Percentiles rank a stretch among this genome's conserved stretches.
Conservation (phyloP, 208 protist species). For the Crithidia brevicula region DNA sequence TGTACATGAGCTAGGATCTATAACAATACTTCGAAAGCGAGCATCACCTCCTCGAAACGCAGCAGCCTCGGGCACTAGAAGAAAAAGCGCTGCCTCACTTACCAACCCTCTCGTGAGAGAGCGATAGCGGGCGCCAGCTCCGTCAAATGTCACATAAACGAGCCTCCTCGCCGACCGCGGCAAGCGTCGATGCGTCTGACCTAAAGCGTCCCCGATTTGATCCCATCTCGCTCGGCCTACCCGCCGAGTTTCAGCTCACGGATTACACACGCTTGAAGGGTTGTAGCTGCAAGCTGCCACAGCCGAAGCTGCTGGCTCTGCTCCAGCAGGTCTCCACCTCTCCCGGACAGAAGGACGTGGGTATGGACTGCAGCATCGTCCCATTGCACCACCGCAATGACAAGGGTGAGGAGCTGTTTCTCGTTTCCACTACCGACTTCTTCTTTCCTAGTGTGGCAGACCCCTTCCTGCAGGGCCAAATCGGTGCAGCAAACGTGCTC, state of each 20-base stretch:
- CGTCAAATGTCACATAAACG: slow-evolving; percentile 29
- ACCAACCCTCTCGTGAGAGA: no score
- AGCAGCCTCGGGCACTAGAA: no score
- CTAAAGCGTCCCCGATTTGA: slow-evolving; percentile 68
- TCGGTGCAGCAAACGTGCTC: slow-evolving; percentile 97
- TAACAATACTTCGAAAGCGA: no score
- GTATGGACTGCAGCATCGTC: slow-evolving; percentile 94
- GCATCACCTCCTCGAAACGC: no score
- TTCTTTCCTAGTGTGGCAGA: slow-evolving; percentile 98
- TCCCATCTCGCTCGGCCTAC: slow-evolving; percentile 72
- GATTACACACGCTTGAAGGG: slow-evolving; percentile 91
- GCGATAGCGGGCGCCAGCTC: no score
- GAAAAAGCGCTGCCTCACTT: no score
- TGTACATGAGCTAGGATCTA: no score
- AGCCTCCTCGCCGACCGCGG: slow-evolving; percentile 18
- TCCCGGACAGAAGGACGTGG: slow-evolving; percentile 79
- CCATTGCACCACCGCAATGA: slow-evolving; percentile 70
- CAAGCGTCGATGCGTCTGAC: slow-evolving; percentile 10
- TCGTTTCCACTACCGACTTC: slow-evolving; percentile 97
- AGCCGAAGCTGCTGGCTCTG: slow-evolving; percentile 87
- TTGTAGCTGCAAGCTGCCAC: slow-evolving; percentile 95
- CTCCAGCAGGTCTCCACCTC: slow-evolving; percentile 76
- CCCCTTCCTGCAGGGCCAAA: slow-evolving; percentile 94
- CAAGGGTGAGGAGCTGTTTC: slow-evolving; percentile 62
- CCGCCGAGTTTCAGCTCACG: slow-evolving; percentile 85